Evolutionary conservation across 345 rosid genomes (phyloP).

Genomic region (Lumnitzera racemosa): DNA sequence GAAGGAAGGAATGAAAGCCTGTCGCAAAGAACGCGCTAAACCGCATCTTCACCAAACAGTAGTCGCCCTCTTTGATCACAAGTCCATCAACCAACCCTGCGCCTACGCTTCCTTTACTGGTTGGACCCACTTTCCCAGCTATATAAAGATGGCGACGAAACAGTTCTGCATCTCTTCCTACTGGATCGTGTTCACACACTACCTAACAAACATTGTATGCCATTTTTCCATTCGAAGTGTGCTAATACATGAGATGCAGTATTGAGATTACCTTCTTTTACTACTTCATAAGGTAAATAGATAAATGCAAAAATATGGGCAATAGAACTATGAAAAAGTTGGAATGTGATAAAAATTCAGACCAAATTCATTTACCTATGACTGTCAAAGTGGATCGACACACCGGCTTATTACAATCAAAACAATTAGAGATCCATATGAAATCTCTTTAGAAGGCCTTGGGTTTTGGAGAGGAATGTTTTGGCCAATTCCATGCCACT

Average conservation of each 20-base stretch:
- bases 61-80: slow-evolving; percentile 60
- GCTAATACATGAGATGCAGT: no score
- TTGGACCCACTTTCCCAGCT: slow-evolving; percentile 48
- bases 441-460: no score
- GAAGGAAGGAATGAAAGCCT: slow-evolving; percentile 64
- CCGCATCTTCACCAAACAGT: slow-evolving; percentile 75
- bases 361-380: no score
- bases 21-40: slow-evolving; percentile 87
- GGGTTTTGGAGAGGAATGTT: no score
- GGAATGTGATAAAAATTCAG: no score
- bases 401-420: no score
- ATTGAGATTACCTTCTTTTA: no score
- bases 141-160: slow-evolving; percentile 59
- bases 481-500: background rate
- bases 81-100: slow-evolving; percentile 69
- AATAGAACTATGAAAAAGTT: no score
- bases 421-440: background rate
- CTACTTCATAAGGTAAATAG: no score
- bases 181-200: slow-evolving; percentile 72
- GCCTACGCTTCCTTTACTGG: slow-evolving; percentile 48
- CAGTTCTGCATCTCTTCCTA: slow-evolving; percentile 74
- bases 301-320: no score
- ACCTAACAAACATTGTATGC: slow-evolving; percentile 27
- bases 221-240: no score
- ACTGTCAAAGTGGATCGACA: no score